phyloP scores from a whole-genome alignment of 23 red algal genomes.

The Gracilaria domingensis region DNA sequence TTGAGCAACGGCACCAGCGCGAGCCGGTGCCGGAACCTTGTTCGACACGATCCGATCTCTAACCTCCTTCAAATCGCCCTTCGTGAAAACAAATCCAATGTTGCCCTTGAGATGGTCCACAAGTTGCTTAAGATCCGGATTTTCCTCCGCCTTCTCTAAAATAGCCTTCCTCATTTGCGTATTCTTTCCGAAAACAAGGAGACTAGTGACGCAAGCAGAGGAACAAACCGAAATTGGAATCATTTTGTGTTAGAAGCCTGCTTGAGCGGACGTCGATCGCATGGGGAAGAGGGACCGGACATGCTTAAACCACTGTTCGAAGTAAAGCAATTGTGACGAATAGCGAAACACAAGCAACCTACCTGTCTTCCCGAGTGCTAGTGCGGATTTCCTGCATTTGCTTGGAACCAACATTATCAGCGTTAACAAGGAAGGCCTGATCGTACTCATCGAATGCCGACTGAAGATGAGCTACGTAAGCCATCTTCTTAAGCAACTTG shows the following conservation, averaged over 20 bases:
- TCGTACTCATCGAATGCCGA: slow-evolving; percentile 91
- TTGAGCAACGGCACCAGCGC: slow-evolving; percentile 93
- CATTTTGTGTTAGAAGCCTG: background rate
- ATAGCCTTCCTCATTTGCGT: slow-evolving; percentile 95
- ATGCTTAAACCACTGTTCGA: background rate
- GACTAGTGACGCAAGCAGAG: background rate
- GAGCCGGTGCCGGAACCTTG: slow-evolving; percentile 97
- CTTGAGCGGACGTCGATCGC: background rate
- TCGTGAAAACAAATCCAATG: slow-evolving; percentile 96
- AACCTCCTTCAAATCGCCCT: slow-evolving; percentile 83
- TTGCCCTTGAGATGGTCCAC: slow-evolving; percentile 85
- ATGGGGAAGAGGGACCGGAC: background rate
- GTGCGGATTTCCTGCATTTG: slow-evolving; percentile 94
- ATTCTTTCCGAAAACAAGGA: slow-evolving; percentile 95
- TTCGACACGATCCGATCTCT: slow-evolving; percentile 86
- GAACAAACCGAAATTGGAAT: background rate
- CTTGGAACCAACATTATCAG: slow-evolving; percentile 99
- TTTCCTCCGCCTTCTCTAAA: slow-evolving; percentile 71
- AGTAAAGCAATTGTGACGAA: background rate
- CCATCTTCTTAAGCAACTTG: slow-evolving; percentile 88
- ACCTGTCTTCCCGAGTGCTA: slow-evolving; percentile 67
- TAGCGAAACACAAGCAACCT: background rate
- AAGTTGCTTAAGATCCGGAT: slow-evolving; percentile 83
- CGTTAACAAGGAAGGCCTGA: slow-evolving; percentile 88
- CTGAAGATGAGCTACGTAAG: slow-evolving; percentile 73